A percentile compares a stretch with the other conserved stretches of the same genome.
These are phyloP conservation scores for Diaporthe aspalathi DNA, from an alignment of 2,329 filamentous ascomycete genomes.

Conservation along the genomic window DNA sequence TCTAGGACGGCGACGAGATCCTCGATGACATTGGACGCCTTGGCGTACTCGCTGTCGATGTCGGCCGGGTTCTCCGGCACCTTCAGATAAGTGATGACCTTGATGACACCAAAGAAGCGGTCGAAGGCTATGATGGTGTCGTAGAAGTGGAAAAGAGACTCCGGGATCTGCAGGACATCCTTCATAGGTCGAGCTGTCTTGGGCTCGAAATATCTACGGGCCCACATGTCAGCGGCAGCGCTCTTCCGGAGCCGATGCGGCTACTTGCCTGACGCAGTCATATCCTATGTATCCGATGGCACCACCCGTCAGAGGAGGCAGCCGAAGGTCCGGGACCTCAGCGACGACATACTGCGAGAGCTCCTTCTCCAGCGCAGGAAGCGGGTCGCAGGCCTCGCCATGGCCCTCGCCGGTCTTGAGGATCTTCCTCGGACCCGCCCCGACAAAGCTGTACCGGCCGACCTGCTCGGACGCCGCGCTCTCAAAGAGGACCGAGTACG, in stretches of 20 bases:
- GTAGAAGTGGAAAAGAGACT: conserved; percentile 97
- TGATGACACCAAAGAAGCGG: conserved; percentile 91
- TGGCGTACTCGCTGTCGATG: conserved; percentile 76
- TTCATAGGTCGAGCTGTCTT: conserved; percentile 91
- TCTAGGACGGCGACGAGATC: conserved; percentile 78
- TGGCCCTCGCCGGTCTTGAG: conserved; percentile 89
- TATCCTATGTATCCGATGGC: conserved; percentile 98
- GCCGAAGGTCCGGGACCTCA: conserved; percentile 81
- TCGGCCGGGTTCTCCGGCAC: conserved; percentile 67
- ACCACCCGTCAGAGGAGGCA: conserved; percentile 90
- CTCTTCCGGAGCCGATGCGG: neutral
- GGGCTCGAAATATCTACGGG: conserved; percentile 84
- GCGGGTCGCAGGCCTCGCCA: conserved; percentile 84
- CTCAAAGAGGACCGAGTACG: conserved; percentile 94
- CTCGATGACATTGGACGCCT: conserved; percentile 72
- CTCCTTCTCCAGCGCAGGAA: conserved; percentile 85
- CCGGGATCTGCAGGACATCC: conserved; percentile 88
- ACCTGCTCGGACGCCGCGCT: conserved; percentile 94
- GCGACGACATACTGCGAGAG: conserved; percentile 83
- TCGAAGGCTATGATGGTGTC: conserved; percentile 96
- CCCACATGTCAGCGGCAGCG: conserved; percentile 2
- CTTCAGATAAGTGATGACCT: conserved; percentile 88
- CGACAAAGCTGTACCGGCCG: conserved; percentile 95
- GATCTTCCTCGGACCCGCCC: conserved; percentile 82
- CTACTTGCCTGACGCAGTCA: conserved; percentile 79